Evolutionary conservation across 2,329 filamentous ascomycete species (phyloP).

Genomic region (Coniochaeta pulveracea): DNA sequence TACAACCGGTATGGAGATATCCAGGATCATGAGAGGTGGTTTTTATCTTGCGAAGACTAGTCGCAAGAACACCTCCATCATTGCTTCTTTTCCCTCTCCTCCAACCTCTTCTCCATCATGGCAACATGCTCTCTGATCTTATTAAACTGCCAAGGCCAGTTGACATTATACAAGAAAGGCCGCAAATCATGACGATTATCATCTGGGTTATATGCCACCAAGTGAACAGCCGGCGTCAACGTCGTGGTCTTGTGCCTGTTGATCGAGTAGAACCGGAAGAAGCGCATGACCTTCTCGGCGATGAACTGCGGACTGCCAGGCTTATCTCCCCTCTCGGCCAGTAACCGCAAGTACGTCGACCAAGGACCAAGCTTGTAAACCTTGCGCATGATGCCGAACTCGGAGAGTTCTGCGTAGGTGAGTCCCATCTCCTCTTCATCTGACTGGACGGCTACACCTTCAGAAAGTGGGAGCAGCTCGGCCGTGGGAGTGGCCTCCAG

Average conservation of each 20-base stretch:
- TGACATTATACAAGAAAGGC: conserved; percentile 24
- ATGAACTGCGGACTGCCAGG: conserved; percentile 23
- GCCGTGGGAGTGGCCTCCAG: conserved; percentile 51
- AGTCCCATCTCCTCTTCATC: conserved; percentile 42
- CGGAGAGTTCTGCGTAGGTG: conserved; percentile 34
- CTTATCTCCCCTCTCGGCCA: conserved; percentile 31
- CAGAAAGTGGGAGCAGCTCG: conserved; percentile 53
- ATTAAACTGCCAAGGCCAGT: conserved; percentile 20
- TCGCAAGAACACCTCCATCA: too few species aligned
- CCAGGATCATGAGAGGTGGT: too few species aligned
- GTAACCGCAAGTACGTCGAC: conserved; percentile 26
- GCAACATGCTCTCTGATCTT: conserved; percentile 19
- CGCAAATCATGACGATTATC: conserved; percentile 29
- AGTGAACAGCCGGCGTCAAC: conserved; percentile 4
- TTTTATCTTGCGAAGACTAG: too few species aligned
- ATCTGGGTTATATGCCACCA: conserved; percentile 24
- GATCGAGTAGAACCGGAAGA: conserved; percentile 45
- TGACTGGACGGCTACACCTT: conserved; percentile 29
- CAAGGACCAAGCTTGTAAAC: conserved; percentile 28
- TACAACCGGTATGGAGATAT: too few species aligned
- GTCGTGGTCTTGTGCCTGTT: conserved; percentile 49
- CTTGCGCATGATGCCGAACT: conserved; percentile 28
- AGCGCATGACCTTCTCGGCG: conserved; percentile 31
- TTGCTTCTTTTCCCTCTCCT: conserved; percentile 5
- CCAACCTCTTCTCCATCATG: conserved; percentile 15